phyloP scores from a whole-genome alignment of 257 asterid species.

The Gynochthodes officinalis region DNA sequence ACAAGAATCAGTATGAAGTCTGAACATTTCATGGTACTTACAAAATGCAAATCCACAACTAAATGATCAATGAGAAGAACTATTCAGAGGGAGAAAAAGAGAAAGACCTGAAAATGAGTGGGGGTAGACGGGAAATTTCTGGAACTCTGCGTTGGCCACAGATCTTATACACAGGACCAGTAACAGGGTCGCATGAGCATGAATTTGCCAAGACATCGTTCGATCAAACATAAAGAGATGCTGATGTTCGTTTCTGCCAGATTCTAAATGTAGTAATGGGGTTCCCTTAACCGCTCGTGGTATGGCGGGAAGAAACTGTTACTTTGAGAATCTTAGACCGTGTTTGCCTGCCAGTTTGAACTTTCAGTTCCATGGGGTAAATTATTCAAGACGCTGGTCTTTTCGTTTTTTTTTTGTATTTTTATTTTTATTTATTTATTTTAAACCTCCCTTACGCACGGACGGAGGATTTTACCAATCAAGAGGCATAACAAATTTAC shows the following conservation, averaged over 20 bases:
- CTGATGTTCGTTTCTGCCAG: not conserved
- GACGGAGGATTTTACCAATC: no score
- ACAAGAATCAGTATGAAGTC: not conserved
- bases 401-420: no score
- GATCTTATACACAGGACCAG: slow-evolving; percentile 22
- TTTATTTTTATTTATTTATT: no score
- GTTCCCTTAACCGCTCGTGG: slow-evolving; percentile 3
- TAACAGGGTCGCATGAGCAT: slow-evolving; percentile 13
- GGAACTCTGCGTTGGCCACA: slow-evolving; percentile 13
- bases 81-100: not conserved
- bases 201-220: slow-evolving; percentile 12
- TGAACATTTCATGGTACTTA: not conserved
- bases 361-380: no score
- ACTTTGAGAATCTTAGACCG: not conserved
- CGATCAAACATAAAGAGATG: not conserved
- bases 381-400: no score
- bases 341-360: not conserved
- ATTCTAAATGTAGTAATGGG: not conserved
- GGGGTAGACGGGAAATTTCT: slow-evolving; percentile 23
- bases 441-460: no score
- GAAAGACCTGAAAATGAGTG: slow-evolving; percentile 36
- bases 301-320: slow-evolving; percentile 7
- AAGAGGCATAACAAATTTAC: not conserved
- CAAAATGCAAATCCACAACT: not conserved
- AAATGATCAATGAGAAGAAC: not conserved